Percentiles rank a stretch among this genome's conserved stretches.
Conservation (phyloP, 2,329 filamentous ascomycete genomes). For the Ophiocordyceps polyrhachis-furcata region DNA sequence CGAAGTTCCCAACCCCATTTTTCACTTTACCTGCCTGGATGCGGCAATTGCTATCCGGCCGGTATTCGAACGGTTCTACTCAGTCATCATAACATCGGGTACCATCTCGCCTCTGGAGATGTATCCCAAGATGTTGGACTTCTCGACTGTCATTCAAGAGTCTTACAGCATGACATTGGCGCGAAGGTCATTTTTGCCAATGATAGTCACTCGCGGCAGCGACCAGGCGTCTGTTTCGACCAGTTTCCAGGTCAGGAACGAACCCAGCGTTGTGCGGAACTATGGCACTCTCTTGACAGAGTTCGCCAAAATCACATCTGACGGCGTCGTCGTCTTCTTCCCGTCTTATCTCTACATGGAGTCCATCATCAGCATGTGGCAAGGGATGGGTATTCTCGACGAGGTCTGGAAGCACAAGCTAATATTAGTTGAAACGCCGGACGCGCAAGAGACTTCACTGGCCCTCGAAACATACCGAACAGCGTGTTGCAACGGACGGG, state of each 20-base stretch:
- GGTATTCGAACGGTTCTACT: conserved; percentile 92
- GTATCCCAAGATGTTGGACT: conserved; percentile 97
- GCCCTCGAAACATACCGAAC: conserved; percentile 94
- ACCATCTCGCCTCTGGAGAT: conserved; percentile 95
- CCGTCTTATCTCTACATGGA: conserved; percentile 99
- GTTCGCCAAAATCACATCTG: conserved; percentile 88
- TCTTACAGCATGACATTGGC: conserved; percentile 96
- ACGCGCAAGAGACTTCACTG: conserved; percentile 89
- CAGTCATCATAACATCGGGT: conserved; percentile 94
- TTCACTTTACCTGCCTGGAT: conserved; percentile 93
- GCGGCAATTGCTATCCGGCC: conserved; percentile 96
- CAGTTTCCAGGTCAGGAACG: conserved; percentile 86
- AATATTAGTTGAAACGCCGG: conserved; percentile 91
- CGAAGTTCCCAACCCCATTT: conserved; percentile 86
- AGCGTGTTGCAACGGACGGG: conserved; percentile 90
- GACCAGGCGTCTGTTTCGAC: conserved; percentile 89
- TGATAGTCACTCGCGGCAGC: conserved; percentile 90
- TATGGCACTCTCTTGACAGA: conserved; percentile 88
- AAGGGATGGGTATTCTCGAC: conserved; percentile 93
- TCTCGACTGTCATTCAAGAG: conserved; percentile 81
- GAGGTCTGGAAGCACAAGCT: conserved; percentile 99
- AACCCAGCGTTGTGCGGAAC: conserved; percentile 90
- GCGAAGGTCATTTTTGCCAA: conserved; percentile 83
- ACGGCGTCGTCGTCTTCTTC: conserved; percentile 98
- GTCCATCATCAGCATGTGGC: conserved; percentile 97